Conservation (phyloP, 768 basidiomycete genomes). For the Rossbeevera mucosa region DNA sequence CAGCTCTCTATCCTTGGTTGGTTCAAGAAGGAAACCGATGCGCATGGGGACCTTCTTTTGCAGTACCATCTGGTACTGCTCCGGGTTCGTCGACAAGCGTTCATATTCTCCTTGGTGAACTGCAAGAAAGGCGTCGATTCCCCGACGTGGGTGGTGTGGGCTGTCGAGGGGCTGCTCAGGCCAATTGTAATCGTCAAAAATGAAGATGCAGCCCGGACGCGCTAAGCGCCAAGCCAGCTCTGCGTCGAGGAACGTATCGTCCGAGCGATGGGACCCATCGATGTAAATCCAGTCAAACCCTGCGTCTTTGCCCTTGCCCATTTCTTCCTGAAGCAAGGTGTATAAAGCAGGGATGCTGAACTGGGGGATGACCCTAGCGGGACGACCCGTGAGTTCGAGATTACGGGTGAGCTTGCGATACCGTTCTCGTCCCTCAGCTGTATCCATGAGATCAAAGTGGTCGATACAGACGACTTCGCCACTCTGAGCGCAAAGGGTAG, state of each 20-base stretch:
- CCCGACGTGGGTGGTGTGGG: conserved; percentile 50
- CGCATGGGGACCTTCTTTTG: conserved; percentile 48
- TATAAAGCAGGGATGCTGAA: conserved; percentile 53
- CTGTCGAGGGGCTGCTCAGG: conserved; percentile 43
- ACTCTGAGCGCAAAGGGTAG: conserved; percentile 40
- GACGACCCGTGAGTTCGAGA: conserved; percentile 40
- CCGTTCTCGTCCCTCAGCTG: conserved; percentile 45
- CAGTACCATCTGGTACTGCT: conserved; percentile 50
- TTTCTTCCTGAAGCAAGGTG: conserved; percentile 45
- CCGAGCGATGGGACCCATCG: conserved; percentile 56
- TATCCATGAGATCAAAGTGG: conserved; percentile 52
- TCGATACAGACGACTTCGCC: conserved; percentile 53
- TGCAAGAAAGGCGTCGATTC: conserved; percentile 50
- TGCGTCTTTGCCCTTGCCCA: conserved; percentile 20
- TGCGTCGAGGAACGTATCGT: conserved; percentile 58
- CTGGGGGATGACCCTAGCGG: conserved; percentile 42
- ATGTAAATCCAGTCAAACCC: conserved; percentile 60
- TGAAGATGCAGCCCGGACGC: conserved; percentile 44
- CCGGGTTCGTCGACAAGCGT: conserved; percentile 30
- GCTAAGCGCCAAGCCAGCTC: conserved; percentile 57
- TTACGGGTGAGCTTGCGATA: conserved; percentile 44
- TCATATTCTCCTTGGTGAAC: conserved; percentile 50
- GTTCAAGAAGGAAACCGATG: conserved; percentile 42
- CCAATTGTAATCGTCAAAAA: conserved; percentile 61
- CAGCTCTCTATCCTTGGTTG: not conserved